A percentile compares a stretch with the other conserved stretches of the same genome.
Conservation (phyloP, 139 green algal species). For the Coccomyxa sp. region DNA sequence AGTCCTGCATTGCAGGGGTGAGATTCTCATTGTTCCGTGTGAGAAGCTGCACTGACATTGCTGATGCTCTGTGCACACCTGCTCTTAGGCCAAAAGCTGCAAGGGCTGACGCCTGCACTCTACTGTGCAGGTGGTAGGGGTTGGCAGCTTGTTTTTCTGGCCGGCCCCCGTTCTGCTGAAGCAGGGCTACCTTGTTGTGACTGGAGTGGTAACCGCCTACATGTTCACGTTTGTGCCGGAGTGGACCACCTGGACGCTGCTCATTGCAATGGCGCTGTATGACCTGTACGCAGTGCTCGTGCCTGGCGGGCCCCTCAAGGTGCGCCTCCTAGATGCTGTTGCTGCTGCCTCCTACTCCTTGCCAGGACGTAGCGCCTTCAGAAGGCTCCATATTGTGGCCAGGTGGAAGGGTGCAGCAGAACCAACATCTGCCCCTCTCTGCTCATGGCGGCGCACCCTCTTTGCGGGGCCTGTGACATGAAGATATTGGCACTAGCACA, state of each 20-base stretch:
- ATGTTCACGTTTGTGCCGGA: slow-evolving; percentile 95
- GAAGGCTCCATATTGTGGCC: too few relatives aligned
- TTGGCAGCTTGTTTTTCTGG: slow-evolving; percentile 77
- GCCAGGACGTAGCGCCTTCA: too few relatives aligned
- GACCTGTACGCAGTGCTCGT: slow-evolving; percentile 92
- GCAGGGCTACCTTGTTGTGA: slow-evolving; percentile 81
- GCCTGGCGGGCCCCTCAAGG: slow-evolving; percentile 71
- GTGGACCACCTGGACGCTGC: slow-evolving; percentile 95
- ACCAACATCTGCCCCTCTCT: too few relatives aligned
- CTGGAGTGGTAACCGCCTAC: slow-evolving; percentile 82
- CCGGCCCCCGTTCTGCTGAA: slow-evolving; percentile 85
- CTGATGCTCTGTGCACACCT: too few relatives aligned
- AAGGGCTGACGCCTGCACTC: too few relatives aligned
- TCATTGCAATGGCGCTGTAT: slow-evolving; percentile 92
- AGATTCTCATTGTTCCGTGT: too few relatives aligned
- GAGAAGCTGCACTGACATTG: too few relatives aligned
- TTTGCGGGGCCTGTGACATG: not conserved
- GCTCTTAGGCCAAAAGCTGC: too few relatives aligned
- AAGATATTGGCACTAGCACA: too few relatives aligned
- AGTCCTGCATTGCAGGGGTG: too few relatives aligned
- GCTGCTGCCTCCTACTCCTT: too few relatives aligned
- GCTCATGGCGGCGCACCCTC: not conserved
- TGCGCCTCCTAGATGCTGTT: not conserved
- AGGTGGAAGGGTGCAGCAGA: too few relatives aligned
- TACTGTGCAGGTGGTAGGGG: slow-evolving; percentile 76